Conservation (phyloP, 768 basidiomycete genomes). For the Mycena sanguinolenta region DNA sequence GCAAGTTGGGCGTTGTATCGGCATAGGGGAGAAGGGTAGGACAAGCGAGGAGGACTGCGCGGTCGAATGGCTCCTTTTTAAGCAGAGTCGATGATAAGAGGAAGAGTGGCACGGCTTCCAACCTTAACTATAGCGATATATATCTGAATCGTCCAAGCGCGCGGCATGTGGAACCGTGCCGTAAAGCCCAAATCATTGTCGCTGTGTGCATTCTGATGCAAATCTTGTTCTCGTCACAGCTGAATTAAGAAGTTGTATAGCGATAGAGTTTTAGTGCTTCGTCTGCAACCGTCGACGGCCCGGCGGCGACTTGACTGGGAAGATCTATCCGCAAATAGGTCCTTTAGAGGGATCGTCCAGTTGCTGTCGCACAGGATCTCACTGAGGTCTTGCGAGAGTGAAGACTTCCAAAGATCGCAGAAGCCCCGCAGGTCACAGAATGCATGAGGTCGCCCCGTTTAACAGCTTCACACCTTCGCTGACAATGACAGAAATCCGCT, state of each 20-base stretch:
- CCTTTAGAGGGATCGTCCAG: conserved; percentile 18
- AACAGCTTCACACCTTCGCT: conserved; percentile 23
- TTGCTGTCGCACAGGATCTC: neutral
- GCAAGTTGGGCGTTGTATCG: conserved; percentile 80
- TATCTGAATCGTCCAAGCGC: conserved; percentile 30
- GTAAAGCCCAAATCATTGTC: conserved; percentile 21
- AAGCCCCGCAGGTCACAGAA: conserved; percentile 21
- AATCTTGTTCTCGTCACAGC: conserved; percentile 18
- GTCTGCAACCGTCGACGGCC: neutral
- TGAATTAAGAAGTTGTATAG: conserved; percentile 3
- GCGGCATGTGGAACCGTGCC: conserved; percentile 34
- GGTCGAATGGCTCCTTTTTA: conserved; percentile 27
- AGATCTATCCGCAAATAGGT: conserved; percentile 26
- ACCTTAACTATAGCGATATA: conserved; percentile 31
- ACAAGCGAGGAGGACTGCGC: conserved; percentile 22
- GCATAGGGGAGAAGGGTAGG: conserved; percentile 18
- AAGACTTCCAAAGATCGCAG: conserved; percentile 13
- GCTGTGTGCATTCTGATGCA: conserved; percentile 23
- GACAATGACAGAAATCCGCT: conserved; percentile 35
- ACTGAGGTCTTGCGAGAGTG: conserved; percentile 1
- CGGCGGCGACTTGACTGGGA: conserved; percentile 9
- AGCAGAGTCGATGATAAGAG: conserved; percentile 20
- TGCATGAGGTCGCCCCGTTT: conserved; percentile 31
- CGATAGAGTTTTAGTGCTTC: conserved; percentile 22
- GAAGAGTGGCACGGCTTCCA: conserved; percentile 29